phyloP scores from a whole-genome alignment of 179 eudicot species.

The Corrigiola litoralis region DNA sequence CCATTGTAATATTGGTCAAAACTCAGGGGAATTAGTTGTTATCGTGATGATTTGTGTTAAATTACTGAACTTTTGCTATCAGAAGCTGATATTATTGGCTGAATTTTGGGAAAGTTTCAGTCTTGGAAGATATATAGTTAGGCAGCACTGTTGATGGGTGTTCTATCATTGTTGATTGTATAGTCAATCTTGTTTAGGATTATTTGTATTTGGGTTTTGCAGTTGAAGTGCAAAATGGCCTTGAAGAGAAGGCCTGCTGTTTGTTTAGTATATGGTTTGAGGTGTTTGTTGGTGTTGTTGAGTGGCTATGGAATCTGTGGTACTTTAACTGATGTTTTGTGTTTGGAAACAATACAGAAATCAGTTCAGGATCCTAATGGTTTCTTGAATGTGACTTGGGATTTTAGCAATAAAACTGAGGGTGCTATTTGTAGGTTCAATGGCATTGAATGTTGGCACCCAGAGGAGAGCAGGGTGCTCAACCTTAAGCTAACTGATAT shows the following conservation, averaged over 20 bases:
- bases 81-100: no score
- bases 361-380: conserved; percentile 50
- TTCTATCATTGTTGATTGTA: conserved; percentile 1
- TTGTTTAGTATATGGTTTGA: conserved; percentile 12
- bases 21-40: no score
- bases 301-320: conserved; percentile 27
- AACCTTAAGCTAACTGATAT: conserved; percentile 49
- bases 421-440: conserved; percentile 65
- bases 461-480: conserved; percentile 57
- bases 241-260: conserved; percentile 4
- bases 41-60: not conserved
- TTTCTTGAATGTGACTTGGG: conserved; percentile 46
- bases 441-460: conserved; percentile 89
- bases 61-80: no score
- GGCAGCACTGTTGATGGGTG: not conserved
- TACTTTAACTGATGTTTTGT: conserved; percentile 41
- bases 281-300: conserved; percentile 28
- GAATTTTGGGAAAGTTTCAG: not conserved
- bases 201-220: not conserved
- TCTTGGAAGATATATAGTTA: not conserved
- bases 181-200: not conserved
- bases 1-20: not conserved
- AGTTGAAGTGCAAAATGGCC: conserved; percentile 18
- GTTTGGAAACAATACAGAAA: conserved; percentile 33
- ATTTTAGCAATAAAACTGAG: conserved; percentile 53